phyloP scores from a whole-genome alignment of 2,329 filamentous ascomycete genomes.

The Microascus cirrosus region DNA sequence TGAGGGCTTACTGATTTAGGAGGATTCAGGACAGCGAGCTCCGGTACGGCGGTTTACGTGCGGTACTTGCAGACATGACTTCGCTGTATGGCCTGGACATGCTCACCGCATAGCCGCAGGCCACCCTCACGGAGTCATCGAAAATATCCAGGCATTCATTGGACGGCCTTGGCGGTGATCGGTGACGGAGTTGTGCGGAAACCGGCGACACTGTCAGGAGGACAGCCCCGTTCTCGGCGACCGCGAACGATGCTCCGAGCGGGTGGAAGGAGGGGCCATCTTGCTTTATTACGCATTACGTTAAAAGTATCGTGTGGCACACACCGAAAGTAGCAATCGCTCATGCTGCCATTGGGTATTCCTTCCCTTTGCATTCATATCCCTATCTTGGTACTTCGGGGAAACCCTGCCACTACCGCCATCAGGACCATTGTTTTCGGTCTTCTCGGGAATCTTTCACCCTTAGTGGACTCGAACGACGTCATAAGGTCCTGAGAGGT shows the following conservation, averaged over 20 bases:
- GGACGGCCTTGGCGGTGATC: background rate
- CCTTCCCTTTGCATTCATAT: background rate
- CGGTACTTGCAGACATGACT: too few relatives aligned
- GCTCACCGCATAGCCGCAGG: too few relatives aligned
- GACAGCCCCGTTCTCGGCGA: background rate
- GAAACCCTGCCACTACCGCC: background rate
- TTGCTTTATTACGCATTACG: background rate
- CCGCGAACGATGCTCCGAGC: background rate
- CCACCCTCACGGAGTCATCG: too few relatives aligned
- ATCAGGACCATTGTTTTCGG: background rate
- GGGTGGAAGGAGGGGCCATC: background rate
- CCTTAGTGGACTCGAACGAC: background rate
- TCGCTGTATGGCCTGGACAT: too few relatives aligned
- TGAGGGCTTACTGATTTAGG: too few relatives aligned
- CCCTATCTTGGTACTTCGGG: background rate
- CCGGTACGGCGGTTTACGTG: too few relatives aligned
- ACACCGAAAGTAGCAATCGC: background rate
- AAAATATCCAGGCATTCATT: too few relatives aligned
- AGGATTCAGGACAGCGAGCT: too few relatives aligned
- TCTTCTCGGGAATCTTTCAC: background rate
- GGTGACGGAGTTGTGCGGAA: background rate
- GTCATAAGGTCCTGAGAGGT: background rate
- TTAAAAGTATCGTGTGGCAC: background rate
- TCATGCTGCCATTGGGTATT: background rate
- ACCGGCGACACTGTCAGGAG: background rate